Evolutionary conservation across 2,329 filamentous ascomycete species (phyloP), one percentile per base, ranked within the genome.

Genomic region (Colletotrichum sojae): DNA sequence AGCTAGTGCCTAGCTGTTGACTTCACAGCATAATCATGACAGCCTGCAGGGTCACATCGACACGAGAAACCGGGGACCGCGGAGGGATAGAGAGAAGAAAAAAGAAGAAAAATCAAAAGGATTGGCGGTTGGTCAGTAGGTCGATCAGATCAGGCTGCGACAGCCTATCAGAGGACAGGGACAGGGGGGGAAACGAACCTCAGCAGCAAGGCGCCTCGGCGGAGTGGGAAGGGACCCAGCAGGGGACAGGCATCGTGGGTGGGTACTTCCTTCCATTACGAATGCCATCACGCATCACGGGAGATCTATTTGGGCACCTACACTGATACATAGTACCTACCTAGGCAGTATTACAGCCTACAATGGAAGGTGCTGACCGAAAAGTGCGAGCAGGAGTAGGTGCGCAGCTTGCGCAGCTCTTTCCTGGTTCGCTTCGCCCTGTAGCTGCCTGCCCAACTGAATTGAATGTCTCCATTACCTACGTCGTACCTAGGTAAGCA

Each of bases 61-160:
- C 8, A 36, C 10, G 31, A 36, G 31, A 36, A 10, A 36, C 31
- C 31, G 31, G 31, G 31, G 40, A 43, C 40, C 13, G 12, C 16
- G 40, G 40, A 56, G 43, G 8, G 53, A 45, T 3, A 48, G 22
- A 53, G 40, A 43, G 40, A 43, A 43, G 36, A 53, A 31, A 43
- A 31, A 27, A 40, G 36, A 59, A 39, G 36, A 31, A 39, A 49
- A 59, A n/a, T 15, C 9, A 58, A 31, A 10, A 36, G 18, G 58
- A 61, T 53, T 53, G 48, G 58, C 48, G 58, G 48, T 61, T 61
- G 58, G 58, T 45, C 51, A 43, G 40, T 36, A 43, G 40, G 40
- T 15, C 31, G 31, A 36, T 36, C 31, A 36, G 22, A 53, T 49
- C 49, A 31, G 48, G 58, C 49, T 61, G 31, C 9, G 36, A 53